These are phyloP conservation scores for Hordeum vulgare DNA, from an alignment of 176 grass and related monocot species.

Conservation along the genomic window MorexV3_pseudomolecules_assembly NC_058521.1:13660256-13660755, in stretches of 20 bases:
- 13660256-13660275: background rate
- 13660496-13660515: no score
- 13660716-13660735: background rate
- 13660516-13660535: no score
- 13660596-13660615: background rate
- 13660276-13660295: background rate
- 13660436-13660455: background rate
- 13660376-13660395: background rate
- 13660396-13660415: background rate
- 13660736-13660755: background rate
- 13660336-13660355: background rate
- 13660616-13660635: background rate
- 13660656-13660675: background rate
- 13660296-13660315: background rate
- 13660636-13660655: background rate
- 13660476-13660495: background rate
- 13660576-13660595: background rate
- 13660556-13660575: no score
- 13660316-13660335: background rate
- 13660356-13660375: background rate
- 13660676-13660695: background rate
- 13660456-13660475: background rate
- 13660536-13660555: no score
- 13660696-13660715: background rate
- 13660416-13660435: background rate